Conservation (phyloP, 495 filamentous ascomycete genomes). For the Aspergillus mulundensis region DNA sequence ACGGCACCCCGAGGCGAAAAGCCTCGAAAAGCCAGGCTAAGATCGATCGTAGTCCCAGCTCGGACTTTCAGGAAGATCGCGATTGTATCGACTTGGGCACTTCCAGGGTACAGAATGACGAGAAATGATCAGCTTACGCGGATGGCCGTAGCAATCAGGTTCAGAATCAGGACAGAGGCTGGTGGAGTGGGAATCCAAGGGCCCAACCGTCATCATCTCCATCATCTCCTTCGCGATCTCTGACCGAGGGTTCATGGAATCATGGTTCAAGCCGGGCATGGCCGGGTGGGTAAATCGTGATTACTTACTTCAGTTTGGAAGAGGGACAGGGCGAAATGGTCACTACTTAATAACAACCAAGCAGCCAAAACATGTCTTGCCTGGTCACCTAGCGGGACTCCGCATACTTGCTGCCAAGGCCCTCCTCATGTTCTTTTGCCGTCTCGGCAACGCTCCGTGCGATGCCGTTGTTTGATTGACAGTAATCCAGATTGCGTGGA, state of each 20-base stretch:
- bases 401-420: neutral
- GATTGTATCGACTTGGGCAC: constrained; percentile 10
- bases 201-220: constrained; percentile 15
- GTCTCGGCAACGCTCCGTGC: constrained; percentile 2
- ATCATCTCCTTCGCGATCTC: neutral
- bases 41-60: neutral
- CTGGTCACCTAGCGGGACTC: no score
- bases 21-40: constrained; percentile 10
- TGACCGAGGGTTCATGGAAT: neutral
- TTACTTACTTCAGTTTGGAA: neutral
- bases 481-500: constrained; percentile 10
- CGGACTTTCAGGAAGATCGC: constrained; percentile 1
- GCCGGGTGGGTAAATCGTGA: neutral
- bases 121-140: constrained; percentile 5
- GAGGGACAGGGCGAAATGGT: neutral
- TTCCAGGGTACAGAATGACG: neutral
- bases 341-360: neutral
- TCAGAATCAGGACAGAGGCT: neutral
- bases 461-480: neutral
- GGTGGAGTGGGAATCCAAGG: constrained; percentile 3
- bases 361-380: neutral
- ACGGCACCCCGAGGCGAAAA: neutral
- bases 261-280: neutral
- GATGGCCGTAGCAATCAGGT: neutral
- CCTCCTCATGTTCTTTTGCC: neutral